Evolutionary conservation across 2,329 filamentous ascomycete species (phyloP), one percentile per base, ranked within the genome.

Genomic region (Seiridium cupressi): DNA sequence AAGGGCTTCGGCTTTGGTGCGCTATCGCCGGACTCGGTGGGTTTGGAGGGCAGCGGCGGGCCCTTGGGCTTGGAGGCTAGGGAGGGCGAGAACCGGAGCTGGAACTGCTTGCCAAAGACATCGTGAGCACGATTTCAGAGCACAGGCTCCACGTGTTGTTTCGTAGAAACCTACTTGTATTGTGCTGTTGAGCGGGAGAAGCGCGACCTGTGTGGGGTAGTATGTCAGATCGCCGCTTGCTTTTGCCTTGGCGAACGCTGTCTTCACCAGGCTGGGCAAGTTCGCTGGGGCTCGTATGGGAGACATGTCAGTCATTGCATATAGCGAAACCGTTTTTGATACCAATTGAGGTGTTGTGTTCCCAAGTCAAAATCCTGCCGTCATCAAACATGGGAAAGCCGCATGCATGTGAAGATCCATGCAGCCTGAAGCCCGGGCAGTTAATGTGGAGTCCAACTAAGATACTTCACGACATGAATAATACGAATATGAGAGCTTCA

Each of bases 51-150:
- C 31, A 81, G 81, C 66, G 78, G 73, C 4, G 74, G 69, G 3
- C 67, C 76, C 66, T 81, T 85, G 4, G 89, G 88, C 68, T 92
- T 92, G 68, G 84, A 84, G 53, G 87, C 87, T 4, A 92, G 79
- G 0, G 88, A 76, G 0, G 88, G 88, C 7, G 88, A 89, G 77
- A 86, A 92, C 56, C 89, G 87, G 2, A 92, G 77, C 74, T 92
- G 89, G 69, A 91, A 90, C 88, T 91, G 63, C 4, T 47, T 13
- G 34, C 18, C 46, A 3, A n/a, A 48, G 8, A 7, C 13, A 48
- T 48, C 18, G 13, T n/a, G 46, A 18, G 46, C 26, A 48, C 13
- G n/a, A 2, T 26, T 26, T 26, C 18, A 26, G 18, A 26, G 18
- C 18, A 26, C 18, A 26, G 18, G 18, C 18, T 26, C 2, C 18